A percentile compares a stretch with the other conserved stretches of the same genome.
Conservation (phyloP, 192 early-diverging fungal genomes). For the Mortierella alpina region DNA sequence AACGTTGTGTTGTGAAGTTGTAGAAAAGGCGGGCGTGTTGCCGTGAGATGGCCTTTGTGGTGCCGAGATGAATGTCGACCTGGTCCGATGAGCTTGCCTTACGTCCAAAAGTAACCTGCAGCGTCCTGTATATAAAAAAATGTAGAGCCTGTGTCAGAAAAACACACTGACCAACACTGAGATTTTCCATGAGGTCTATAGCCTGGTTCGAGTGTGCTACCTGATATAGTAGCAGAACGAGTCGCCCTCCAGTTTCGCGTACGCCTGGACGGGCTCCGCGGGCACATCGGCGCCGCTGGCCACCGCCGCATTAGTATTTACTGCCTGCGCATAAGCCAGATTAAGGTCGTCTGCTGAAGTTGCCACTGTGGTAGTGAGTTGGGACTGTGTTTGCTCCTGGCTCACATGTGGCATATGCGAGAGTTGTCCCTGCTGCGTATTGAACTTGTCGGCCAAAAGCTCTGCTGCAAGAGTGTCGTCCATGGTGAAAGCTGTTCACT, state of each 20-base stretch:
- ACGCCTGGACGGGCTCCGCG: slow-evolving; percentile 79
- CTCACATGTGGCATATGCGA: neutral
- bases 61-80: slow-evolving; percentile 87
- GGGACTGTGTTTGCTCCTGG: slow-evolving; percentile 10
- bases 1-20: slow-evolving; percentile 82
- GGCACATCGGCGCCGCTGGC: slow-evolving; percentile 8
- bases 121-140: slow-evolving; percentile 56
- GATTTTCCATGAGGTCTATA: neutral
- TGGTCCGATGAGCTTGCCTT: slow-evolving; percentile 68
- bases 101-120: slow-evolving; percentile 82
- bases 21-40: slow-evolving; percentile 86
- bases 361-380: slow-evolving; percentile 3
- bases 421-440: slow-evolving; percentile 10
- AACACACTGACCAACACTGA: neutral
- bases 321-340: slow-evolving; percentile 13
- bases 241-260: slow-evolving; percentile 90
- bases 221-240: slow-evolving; percentile 85
- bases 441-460: slow-evolving; percentile 15
- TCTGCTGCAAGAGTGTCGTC: slow-evolving; percentile 28
- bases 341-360: neutral
- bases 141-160: neutral
- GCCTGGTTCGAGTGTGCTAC: neutral
- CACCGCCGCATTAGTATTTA: slow-evolving; percentile 5
- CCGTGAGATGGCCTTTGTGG: slow-evolving; percentile 85
- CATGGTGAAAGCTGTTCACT: slow-evolving; percentile 1